These are phyloP conservation scores for Clathrus columnatus DNA, from an alignment of 768 basidiomycete genomes.

Conservation along the genomic window DNA sequence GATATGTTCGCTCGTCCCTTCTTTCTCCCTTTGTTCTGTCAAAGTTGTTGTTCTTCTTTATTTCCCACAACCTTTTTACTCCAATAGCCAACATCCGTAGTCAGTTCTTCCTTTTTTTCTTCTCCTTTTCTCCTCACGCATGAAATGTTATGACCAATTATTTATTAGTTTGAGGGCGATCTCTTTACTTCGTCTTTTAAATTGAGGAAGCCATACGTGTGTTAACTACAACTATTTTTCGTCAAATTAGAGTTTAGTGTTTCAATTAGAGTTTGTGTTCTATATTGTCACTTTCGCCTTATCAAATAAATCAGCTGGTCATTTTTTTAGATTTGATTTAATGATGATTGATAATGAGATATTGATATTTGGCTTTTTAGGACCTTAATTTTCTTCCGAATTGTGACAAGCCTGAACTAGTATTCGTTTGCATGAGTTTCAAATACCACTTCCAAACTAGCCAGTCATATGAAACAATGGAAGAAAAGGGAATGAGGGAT, in stretches of 20 bases:
- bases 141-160: background rate
- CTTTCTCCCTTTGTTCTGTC: background rate
- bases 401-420: background rate
- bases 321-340: too few relatives aligned
- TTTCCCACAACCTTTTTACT: background rate
- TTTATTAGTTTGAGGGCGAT: background rate
- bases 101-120: background rate
- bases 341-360: background rate
- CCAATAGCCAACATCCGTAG: too few relatives aligned
- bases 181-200: background rate
- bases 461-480: background rate
- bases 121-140: background rate
- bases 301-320: background rate
- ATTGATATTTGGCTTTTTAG: background rate
- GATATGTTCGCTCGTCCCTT: background rate
- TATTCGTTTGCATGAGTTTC: background rate
- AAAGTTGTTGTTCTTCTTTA: background rate
- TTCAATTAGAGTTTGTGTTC: background rate
- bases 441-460: background rate
- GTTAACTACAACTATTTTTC: background rate
- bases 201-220: background rate
- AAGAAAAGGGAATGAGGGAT: too few relatives aligned
- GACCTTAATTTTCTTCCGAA: background rate
- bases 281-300: background rate
- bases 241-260: background rate